phyloP scores from a whole-genome alignment of 768 basidiomycete genomes.

The Lentinula detonsa region DNA sequence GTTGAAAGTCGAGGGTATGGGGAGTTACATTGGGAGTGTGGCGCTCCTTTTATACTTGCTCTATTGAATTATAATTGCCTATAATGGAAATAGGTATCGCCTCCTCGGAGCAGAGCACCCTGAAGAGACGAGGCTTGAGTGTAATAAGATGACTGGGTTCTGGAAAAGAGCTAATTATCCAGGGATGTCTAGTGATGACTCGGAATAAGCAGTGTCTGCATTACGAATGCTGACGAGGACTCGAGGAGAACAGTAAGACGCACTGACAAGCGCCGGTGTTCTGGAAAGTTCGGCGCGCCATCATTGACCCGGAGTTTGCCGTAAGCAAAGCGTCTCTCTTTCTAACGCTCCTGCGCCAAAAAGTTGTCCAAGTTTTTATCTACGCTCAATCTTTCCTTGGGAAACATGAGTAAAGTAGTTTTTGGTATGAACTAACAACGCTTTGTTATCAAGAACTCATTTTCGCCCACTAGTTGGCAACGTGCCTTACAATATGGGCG shows the following conservation, averaged over 20 bases:
- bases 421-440: constrained; percentile 43
- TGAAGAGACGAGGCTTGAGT: not conserved
- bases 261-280: not conserved
- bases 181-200: no score
- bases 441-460: not conserved
- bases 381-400: not conserved
- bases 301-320: not conserved
- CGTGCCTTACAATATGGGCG: constrained; percentile 87
- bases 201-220: no score
- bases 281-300: not conserved
- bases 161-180: no score
- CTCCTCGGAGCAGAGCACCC: not conserved
- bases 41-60: not conserved
- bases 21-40: not conserved
- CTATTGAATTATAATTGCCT: not conserved
- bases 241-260: not conserved
- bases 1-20: not conserved
- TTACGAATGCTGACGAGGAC: not conserved
- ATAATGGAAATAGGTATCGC: not conserved
- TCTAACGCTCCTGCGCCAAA: not conserved
- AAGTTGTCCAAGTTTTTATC: not conserved
- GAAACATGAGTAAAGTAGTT: constrained; percentile 61
- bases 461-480: constrained; percentile 59
- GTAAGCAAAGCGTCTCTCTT: not conserved
- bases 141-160: no score